These are phyloP conservation scores for Pyrenopolyporus hunteri DNA, from an alignment of 495 filamentous ascomycete genomes.

Conservation along the genomic window DNA sequence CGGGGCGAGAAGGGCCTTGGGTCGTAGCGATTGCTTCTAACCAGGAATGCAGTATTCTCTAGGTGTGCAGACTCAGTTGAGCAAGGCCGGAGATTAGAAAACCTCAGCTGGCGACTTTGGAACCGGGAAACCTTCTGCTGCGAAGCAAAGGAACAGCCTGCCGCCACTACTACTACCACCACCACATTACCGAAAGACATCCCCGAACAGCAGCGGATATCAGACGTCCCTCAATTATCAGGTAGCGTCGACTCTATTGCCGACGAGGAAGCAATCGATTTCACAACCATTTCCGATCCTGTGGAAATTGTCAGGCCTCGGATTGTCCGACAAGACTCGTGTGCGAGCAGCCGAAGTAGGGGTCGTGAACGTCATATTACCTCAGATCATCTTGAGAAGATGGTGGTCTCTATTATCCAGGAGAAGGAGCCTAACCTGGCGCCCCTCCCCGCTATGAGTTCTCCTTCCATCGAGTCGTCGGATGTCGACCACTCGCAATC, in stretches of 20 bases:
- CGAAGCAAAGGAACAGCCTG: slow-evolving; percentile 56
- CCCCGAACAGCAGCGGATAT: slow-evolving; percentile 44
- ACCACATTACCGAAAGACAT: slow-evolving; percentile 55
- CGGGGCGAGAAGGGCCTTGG: too few relatives aligned
- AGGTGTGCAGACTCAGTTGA: slow-evolving; percentile 94
- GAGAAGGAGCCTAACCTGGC: slow-evolving; percentile 71
- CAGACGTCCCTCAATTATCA: slow-evolving; percentile 84
- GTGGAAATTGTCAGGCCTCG: slow-evolving; percentile 64
- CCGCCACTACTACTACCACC: neutral
- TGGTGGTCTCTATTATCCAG: slow-evolving; percentile 83
- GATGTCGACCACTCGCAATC: slow-evolving; percentile 34
- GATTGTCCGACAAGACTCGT: slow-evolving; percentile 62
- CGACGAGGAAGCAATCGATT: slow-evolving; percentile 77
- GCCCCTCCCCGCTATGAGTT: slow-evolving; percentile 61
- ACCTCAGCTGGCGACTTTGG: slow-evolving; percentile 96
- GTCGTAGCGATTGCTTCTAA: slow-evolving; percentile 21
- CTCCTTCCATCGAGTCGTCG: slow-evolving; percentile 33
- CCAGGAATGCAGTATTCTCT: slow-evolving; percentile 76
- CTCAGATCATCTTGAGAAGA: slow-evolving; percentile 82
- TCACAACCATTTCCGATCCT: slow-evolving; percentile 62
- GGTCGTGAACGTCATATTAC: slow-evolving; percentile 90
- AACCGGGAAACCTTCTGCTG: slow-evolving; percentile 96
- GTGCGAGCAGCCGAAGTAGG: slow-evolving; percentile 63
- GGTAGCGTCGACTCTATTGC: slow-evolving; percentile 84
- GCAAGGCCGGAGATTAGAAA: slow-evolving; percentile 89